phyloP scores from a whole-genome alignment of 352 stramenopile genomes.

The Pythium phragmiticola region DNA sequence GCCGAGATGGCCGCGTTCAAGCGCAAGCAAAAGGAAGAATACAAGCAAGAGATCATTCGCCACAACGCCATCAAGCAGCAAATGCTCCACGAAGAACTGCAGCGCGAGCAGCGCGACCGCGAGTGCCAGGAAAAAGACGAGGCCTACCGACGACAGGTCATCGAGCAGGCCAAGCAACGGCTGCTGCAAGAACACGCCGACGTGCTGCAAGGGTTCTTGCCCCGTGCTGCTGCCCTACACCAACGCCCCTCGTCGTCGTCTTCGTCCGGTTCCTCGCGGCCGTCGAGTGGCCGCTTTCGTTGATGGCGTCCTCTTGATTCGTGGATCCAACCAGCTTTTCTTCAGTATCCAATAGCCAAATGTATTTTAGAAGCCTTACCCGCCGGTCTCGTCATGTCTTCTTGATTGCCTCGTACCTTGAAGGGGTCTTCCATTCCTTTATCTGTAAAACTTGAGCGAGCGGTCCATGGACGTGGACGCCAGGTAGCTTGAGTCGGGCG shows the following conservation, averaged over 20 bases:
- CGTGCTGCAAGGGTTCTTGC: conserved; percentile 81
- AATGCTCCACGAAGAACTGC: conserved; percentile 74
- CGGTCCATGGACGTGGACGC: conserved; percentile 75
- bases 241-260: conserved; percentile 27
- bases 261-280: conserved; percentile 18
- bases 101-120: conserved; percentile 72
- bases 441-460: conserved; percentile 74
- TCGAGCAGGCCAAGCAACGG: conserved; percentile 83
- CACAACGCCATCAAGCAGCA: conserved; percentile 66
- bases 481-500: conserved; percentile 58
- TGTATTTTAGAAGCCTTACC: conserved; percentile 22
- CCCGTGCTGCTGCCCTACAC: conserved; percentile 17
- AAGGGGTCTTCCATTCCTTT: conserved; percentile 13
- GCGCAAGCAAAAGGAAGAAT: conserved; percentile 64
- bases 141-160: conserved; percentile 76
- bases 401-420: not conserved
- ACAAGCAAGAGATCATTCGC: conserved; percentile 51
- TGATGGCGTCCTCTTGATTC: not conserved
- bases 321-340: not conserved
- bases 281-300: conserved; percentile 12
- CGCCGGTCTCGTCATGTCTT: not conserved
- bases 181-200: conserved; percentile 85
- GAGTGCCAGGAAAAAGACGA: conserved; percentile 67
- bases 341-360: conserved; percentile 14
- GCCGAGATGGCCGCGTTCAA: conserved; percentile 63